phyloP scores from a whole-genome alignment of 208 protist genomes.

The Vickermania ingenoplastis region DNA sequence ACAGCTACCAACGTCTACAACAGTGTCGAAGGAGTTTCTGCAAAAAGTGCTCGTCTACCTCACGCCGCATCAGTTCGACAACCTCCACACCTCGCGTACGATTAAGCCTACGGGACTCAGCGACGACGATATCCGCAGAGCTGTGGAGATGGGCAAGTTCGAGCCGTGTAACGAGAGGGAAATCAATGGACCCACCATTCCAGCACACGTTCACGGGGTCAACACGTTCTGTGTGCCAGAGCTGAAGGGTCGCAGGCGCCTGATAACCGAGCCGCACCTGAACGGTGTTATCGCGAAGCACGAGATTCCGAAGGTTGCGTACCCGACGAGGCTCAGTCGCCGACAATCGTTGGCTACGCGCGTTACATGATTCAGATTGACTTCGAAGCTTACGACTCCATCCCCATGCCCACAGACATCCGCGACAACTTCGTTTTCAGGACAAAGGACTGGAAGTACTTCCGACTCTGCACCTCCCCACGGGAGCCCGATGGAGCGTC shows the following conservation, averaged over 20 bases:
- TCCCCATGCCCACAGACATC: neutral
- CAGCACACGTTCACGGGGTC: neutral
- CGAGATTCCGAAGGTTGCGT: neutral
- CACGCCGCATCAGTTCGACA: neutral
- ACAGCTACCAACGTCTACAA: neutral
- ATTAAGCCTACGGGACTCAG: neutral
- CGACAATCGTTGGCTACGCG: constrained; percentile 1
- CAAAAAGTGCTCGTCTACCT: no score
- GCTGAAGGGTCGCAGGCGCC: neutral
- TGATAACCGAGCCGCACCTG: neutral
- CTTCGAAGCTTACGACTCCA: constrained; percentile 6
- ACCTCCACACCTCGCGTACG: neutral
- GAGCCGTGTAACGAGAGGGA: neutral
- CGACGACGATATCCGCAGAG: neutral
- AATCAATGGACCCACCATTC: neutral
- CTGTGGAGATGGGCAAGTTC: neutral
- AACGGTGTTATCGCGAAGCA: neutral
- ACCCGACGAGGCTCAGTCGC: neutral
- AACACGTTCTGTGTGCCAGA: constrained; percentile 1
- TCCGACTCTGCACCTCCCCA: no score
- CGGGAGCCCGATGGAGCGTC: no score
- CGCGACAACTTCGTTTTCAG: no score
- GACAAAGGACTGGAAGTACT: no score
- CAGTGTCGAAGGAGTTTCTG: neutral
- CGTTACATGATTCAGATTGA: constrained; percentile 6